Conservation (phyloP, 2,329 filamentous ascomycete species). For the Trichoderma sp. region DNA sequence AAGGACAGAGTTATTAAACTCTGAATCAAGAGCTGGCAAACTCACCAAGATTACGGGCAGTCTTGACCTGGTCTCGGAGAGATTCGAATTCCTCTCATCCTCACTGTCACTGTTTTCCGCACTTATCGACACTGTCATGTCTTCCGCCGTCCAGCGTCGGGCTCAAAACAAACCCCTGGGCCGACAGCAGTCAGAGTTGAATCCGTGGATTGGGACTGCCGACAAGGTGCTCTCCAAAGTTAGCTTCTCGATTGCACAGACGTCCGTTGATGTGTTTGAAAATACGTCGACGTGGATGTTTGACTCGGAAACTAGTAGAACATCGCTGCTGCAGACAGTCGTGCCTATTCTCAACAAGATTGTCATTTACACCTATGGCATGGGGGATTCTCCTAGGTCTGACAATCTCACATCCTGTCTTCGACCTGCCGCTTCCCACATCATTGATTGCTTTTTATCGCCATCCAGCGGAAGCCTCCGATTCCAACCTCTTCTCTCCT, state of each 20-base stretch:
- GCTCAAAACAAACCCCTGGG: slow-evolving; percentile 49
- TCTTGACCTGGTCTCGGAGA: slow-evolving; percentile 72
- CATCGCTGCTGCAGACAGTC: slow-evolving; percentile 66
- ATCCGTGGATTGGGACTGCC: slow-evolving; percentile 68
- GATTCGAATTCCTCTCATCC: slow-evolving; percentile 73
- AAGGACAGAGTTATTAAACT: slow-evolving; percentile 75
- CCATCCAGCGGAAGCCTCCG: slow-evolving; percentile 67
- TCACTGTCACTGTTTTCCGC: slow-evolving; percentile 72
- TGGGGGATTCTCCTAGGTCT: slow-evolving; percentile 58
- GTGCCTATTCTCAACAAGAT: slow-evolving; percentile 69
- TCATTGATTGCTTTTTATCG: slow-evolving; percentile 74
- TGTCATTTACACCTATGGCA: slow-evolving; percentile 69
- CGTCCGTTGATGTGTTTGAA: slow-evolving; percentile 79
- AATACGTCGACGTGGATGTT: slow-evolving; percentile 87
- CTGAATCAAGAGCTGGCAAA: slow-evolving; percentile 71
- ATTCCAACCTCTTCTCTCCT: slow-evolving; percentile 72
- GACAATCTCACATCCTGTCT: slow-evolving; percentile 59
- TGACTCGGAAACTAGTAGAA: slow-evolving; percentile 62
- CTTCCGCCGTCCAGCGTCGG: slow-evolving; percentile 66
- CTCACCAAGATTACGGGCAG: slow-evolving; percentile 77
- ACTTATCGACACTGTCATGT: slow-evolving; percentile 72
- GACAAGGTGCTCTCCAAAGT: slow-evolving; percentile 74
- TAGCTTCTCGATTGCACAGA: slow-evolving; percentile 69
- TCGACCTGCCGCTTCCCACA: slow-evolving; percentile 68
- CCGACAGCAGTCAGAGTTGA: slow-evolving; percentile 47